phyloP scores from a whole-genome alignment of 352 stramenopile species.

The Phytophthora sp. region DNA sequence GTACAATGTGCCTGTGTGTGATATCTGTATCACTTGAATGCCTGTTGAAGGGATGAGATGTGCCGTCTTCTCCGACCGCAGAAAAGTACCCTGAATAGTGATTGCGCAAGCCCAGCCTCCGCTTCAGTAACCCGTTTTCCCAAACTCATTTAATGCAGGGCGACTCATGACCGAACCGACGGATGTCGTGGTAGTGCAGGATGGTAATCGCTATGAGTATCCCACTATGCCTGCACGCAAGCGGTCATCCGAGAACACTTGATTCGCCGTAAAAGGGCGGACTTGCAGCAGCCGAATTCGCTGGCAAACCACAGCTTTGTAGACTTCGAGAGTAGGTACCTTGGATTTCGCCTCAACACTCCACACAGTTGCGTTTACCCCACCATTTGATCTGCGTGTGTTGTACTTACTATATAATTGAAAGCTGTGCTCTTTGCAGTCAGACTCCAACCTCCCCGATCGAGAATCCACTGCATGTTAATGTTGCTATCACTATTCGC shows the following conservation, averaged over 20 bases:
- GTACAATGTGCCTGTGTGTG: not conserved
- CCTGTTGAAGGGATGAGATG: not conserved
- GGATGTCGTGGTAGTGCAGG: slow-evolving; percentile 3
- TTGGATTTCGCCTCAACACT: not conserved
- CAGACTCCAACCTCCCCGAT: slow-evolving; percentile 4
- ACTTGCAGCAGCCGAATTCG: slow-evolving; percentile 1
- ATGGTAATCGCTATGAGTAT: not conserved
- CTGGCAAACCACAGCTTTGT: not conserved
- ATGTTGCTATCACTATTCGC: slow-evolving; percentile 15
- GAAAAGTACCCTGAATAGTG: not conserved
- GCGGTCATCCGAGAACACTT: not conserved
- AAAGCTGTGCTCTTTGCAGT: slow-evolving; percentile 17
- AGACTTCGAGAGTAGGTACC: slow-evolving; percentile 1
- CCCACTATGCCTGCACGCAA: slow-evolving; percentile 5
- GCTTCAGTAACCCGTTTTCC: not conserved
- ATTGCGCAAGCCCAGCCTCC: not conserved
- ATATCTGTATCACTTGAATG: not conserved
- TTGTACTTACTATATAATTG: slow-evolving; percentile 25
- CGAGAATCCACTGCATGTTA: slow-evolving; percentile 15
- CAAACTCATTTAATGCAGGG: slow-evolving; percentile 7
- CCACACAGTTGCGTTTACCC: slow-evolving; percentile 5
- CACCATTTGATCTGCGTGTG: slow-evolving; percentile 16
- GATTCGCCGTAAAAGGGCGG: not conserved
- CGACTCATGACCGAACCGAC: not conserved
- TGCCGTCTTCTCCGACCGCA: not conserved